These are phyloP conservation scores for Thozetella sp. DNA, from an alignment of 495 filamentous ascomycete species.

Conservation along the genomic window DNA sequence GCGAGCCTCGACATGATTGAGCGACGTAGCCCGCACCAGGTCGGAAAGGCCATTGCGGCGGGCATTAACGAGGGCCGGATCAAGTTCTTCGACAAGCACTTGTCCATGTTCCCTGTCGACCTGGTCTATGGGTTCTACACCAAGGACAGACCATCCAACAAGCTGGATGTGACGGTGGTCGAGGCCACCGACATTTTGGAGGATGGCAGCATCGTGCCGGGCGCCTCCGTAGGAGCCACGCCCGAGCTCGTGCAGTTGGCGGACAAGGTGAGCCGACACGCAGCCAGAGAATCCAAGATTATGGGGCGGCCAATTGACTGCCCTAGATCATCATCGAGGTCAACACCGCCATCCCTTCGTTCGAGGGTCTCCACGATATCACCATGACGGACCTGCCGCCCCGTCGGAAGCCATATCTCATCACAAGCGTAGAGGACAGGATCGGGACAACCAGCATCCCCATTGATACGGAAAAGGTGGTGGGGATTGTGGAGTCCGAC, in stretches of 20 bases:
- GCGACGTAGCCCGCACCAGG: conserved; percentile 82
- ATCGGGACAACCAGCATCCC: conserved; percentile 85
- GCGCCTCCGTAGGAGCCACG: conserved; percentile 82
- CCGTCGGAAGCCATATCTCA: conserved; percentile 79
- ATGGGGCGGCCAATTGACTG: conserved; percentile 9
- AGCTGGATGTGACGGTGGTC: conserved; percentile 81
- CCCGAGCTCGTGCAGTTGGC: conserved; percentile 89
- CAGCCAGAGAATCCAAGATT: neutral
- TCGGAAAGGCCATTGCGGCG: conserved; percentile 88
- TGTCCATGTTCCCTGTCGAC: conserved; percentile 91
- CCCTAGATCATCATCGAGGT: conserved; percentile 82
- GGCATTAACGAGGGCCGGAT: conserved; percentile 89
- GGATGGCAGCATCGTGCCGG: conserved; percentile 87
- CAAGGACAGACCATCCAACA: conserved; percentile 70
- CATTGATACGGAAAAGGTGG: conserved; percentile 85
- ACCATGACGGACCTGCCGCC: conserved; percentile 84
- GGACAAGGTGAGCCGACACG: conserved; percentile 61
- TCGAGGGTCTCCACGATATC: conserved; percentile 91
- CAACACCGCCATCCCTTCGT: conserved; percentile 82
- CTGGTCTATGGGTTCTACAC: conserved; percentile 87
- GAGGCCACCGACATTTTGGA: conserved; percentile 92
- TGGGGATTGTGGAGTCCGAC: conserved; percentile 83
- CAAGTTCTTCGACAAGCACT: conserved; percentile 91
- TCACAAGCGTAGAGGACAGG: conserved; percentile 77
- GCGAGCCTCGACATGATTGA: conserved; percentile 86